Base-by-base conservation (phyloP, 768 basidiomycete species). In the Daedalea quercina region DNA sequence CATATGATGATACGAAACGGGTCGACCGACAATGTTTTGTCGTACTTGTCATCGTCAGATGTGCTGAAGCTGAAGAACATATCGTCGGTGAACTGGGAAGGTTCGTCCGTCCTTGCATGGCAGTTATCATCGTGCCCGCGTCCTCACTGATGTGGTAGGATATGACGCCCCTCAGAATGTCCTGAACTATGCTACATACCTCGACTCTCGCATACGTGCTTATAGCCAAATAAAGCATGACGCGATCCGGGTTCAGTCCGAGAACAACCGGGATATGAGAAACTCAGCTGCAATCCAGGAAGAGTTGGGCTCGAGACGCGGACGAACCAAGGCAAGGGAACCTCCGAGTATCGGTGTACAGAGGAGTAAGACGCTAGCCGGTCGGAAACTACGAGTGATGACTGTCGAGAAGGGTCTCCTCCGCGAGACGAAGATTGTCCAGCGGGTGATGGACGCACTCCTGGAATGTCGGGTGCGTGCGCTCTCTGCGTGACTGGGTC, bases 1-100 rank as follows among this genome's bases (percentile, higher is more conserved):
- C 96, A 99, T 67, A 91, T 85, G 28, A 93, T 99, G 90, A 90
- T 98, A 66, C 84, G 96, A 24, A 92, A 90, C 56, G 96, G 96
- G n/a, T 79, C 90, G 2, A 96, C 94, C 6, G 94, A 98, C 73
- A 91, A 94, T 65, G 81, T 97, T 12, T 78, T 97, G 19, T 75
- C 80, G 12, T 87, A 93, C 69, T 79, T 98, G 35, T 85, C 90
- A 4, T 79, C 84, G 31, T 78, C 83, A 1, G 90, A 95, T 59
- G 76, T 91, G n/a, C 72, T 98, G 31, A 79, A 84, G 52, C 70
- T 98, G 52, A 78, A 81, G 53, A 91, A 93, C 59, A 85, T 97
- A 9, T 80, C 81, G n/a, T 71, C 78, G 3, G 87, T 81, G 31
- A 87, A 76, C 49, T 95, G 91, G 91, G 94, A 96, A 72, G 93